Percentiles rank a stretch among this genome's conserved stretches.
Evolutionary conservation across 495 filamentous ascomycete species (phyloP).

Genomic region (Neurospora sp.): DNA sequence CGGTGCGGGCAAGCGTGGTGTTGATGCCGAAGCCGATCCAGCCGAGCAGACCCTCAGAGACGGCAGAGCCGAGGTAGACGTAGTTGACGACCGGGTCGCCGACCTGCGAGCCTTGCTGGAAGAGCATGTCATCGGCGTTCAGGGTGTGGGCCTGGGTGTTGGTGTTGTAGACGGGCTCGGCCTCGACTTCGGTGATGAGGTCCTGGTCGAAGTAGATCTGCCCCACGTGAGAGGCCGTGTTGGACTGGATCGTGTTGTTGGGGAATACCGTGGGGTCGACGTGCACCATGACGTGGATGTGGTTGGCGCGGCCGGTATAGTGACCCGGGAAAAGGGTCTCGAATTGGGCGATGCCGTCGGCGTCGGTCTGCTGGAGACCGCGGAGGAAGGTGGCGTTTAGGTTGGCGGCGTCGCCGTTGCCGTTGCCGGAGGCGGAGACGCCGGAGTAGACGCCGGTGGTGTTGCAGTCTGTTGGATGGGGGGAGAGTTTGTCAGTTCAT

Average conservation of each 20-base stretch:
- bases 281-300: conserved; percentile 40
- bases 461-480: conserved; percentile 19
- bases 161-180: conserved; percentile 42
- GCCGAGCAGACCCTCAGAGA: conserved; percentile 44
- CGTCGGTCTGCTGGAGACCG: conserved; percentile 38
- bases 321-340: conserved; percentile 47
- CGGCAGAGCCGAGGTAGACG: conserved; percentile 40
- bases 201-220: conserved; percentile 57
- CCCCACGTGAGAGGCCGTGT: conserved; percentile 43
- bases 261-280: conserved; percentile 28
- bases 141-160: conserved; percentile 43
- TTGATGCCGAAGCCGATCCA: conserved; percentile 50
- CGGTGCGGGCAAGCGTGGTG: conserved; percentile 6
- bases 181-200: conserved; percentile 45
- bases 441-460: neutral
- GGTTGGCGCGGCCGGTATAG: conserved; percentile 38
- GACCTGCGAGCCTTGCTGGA: conserved; percentile 29
- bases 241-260: conserved; percentile 40
- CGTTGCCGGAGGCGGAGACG: neutral
- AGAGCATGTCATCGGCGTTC: conserved; percentile 39
- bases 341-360: conserved; percentile 41
- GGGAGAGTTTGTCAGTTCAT: neutral
- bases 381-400: conserved; percentile 38
- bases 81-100: conserved; percentile 49
- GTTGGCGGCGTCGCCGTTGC: neutral